Conservation (phyloP, 306 rosid genomes). For the Pyrus bretschneideri region DNA sequence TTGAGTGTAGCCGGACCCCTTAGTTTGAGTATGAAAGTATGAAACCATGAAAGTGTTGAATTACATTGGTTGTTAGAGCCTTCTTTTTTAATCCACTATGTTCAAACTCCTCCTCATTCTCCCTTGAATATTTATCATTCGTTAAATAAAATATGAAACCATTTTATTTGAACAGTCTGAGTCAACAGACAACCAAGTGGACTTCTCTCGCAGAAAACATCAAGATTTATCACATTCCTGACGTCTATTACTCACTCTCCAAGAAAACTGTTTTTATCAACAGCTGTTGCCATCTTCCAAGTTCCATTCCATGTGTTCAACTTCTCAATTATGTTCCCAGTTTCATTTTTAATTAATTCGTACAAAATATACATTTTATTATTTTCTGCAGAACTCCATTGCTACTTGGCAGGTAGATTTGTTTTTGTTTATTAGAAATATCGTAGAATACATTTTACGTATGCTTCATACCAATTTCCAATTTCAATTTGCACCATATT, state of each 20-base stretch:
- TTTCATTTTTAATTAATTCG: neutral
- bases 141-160: neutral
- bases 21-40: too few relatives aligned
- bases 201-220: neutral
- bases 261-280: constrained; percentile 25
- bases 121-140: too few relatives aligned
- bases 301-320: constrained; percentile 16
- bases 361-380: neutral
- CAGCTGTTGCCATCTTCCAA: constrained; percentile 36
- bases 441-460: neutral
- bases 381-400: neutral
- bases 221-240: neutral
- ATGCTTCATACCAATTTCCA: neutral
- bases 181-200: constrained; percentile 15
- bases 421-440: neutral
- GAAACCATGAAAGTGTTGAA: too few relatives aligned
- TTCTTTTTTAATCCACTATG: too few relatives aligned
- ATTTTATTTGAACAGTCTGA: neutral
- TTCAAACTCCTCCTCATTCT: too few relatives aligned
- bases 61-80: too few relatives aligned
- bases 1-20: too few relatives aligned
- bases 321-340: neutral
- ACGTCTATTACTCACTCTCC: constrained; percentile 22
- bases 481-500: neutral
- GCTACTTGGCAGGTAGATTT: neutral